Evolutionary conservation across 495 filamentous ascomycete species (phyloP), one percentile per base, ranked within the genome.

Genomic region (Aspergillus funiculosus): DNA sequence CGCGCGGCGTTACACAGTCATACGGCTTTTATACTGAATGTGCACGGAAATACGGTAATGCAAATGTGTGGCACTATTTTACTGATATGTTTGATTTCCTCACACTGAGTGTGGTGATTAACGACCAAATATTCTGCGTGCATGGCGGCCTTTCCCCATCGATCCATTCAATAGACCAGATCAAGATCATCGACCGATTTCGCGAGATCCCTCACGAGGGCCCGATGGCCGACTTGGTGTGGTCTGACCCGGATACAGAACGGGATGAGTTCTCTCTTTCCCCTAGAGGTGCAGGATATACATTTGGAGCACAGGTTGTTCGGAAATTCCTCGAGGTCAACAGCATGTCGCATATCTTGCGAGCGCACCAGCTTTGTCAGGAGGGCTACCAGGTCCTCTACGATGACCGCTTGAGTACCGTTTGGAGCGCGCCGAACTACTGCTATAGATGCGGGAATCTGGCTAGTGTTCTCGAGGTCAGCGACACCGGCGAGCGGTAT

Each of bases 61-160:
- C 92, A 24, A 95, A 92, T 51, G 94, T 98, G 7, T 98, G 92
- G 92, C 94, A 97, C 61, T 91, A 96, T 64, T 98, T 98, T 57
- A 98, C 92, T 40, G 92, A 98, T 68, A 96, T 98, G 91, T 98
- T 98, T 67, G 92, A 98, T 69, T 98, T 91, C 60, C 77, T 98
- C 41, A 95, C 91, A 2, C 70, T 98, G 34, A 92, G 86, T 51
- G 94, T 97, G 27, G 92, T 98, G 48, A 97, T 98, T 60, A 92
- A 96, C 67, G 83, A 98, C 63, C 86, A 96, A 63, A 97, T 98
- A 53, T 97, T 98, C 65, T 98, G 92, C 62, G 92, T 98, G 5
- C 92, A 98, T 63, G 92, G 92, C 53, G 89, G 92, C 7, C 79
- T 97, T 21, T 94, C 87, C 5, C 92, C 92, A 0, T 94, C 87